phyloP scores from a whole-genome alignment of 257 asterid species.

The Asclepias syriaca region DNA sequence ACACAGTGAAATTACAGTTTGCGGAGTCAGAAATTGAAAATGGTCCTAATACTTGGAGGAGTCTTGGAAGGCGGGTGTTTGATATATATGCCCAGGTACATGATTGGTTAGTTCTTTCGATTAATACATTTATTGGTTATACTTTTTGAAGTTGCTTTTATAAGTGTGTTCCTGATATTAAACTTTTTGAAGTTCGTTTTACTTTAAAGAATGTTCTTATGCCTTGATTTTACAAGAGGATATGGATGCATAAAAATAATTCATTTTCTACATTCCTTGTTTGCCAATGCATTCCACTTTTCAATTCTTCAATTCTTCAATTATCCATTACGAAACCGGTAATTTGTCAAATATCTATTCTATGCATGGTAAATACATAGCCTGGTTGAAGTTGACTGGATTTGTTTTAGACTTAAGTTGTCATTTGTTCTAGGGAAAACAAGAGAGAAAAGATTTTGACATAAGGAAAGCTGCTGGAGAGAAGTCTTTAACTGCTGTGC shows the following conservation, averaged over 20 bases:
- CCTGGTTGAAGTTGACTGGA: background rate
- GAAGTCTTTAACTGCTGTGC: slow-evolving; percentile 41
- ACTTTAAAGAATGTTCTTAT: background rate
- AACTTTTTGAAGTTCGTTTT: no score
- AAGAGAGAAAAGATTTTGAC: slow-evolving; percentile 51
- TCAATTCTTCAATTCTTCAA: background rate
- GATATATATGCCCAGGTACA: slow-evolving; percentile 74
- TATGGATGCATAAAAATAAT: background rate
- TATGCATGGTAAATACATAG: background rate
- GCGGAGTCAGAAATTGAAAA: slow-evolving; percentile 44
- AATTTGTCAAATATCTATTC: background rate
- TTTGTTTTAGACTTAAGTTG: slow-evolving; percentile 5
- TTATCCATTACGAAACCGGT: background rate
- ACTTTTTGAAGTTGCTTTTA: no score
- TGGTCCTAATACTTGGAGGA: slow-evolving; percentile 36
- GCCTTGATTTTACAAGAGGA: background rate
- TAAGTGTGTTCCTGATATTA: no score
- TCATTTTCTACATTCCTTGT: background rate
- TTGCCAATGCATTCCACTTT: background rate
- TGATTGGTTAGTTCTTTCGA: background rate
- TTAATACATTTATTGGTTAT: background rate
- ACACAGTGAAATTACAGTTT: slow-evolving; percentile 64
- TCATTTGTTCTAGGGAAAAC: slow-evolving; percentile 45
- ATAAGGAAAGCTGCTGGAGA: slow-evolving; percentile 56
- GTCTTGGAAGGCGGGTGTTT: slow-evolving; percentile 78